These are phyloP conservation scores for Pugionium dolabratum DNA, from an alignment of 345 rosid species.

Conservation along the genomic window DNA sequence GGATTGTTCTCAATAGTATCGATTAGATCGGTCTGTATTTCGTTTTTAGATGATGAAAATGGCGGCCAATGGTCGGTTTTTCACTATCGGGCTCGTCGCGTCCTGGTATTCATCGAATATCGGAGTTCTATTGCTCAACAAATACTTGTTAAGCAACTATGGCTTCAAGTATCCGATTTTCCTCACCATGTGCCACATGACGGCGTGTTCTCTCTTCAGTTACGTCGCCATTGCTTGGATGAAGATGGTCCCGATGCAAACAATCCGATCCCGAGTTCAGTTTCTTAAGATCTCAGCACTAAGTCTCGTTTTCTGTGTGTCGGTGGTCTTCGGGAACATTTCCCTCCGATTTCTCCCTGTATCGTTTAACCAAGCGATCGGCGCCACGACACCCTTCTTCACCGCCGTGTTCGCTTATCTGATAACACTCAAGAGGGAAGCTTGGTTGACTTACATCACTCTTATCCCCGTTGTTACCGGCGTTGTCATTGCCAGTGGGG, in stretches of 20 bases:
- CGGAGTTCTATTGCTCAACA: conserved; percentile 66
- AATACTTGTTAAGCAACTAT: conserved; percentile 62
- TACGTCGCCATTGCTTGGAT: conserved; percentile 59
- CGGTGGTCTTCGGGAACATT: conserved; percentile 65
- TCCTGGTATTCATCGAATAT: conserved; percentile 68
- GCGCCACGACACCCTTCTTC: conserved; percentile 73
- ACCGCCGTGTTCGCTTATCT: conserved; percentile 66
- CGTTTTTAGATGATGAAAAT: conserved; percentile 29
- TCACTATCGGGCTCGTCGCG: conserved; percentile 57
- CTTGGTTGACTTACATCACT: conserved; percentile 62
- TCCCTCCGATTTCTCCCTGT: conserved; percentile 72
- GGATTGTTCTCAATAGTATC: neutral
- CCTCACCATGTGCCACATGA: conserved; percentile 80
- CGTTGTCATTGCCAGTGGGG: conserved; percentile 74
- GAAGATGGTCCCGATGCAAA: conserved; percentile 69
- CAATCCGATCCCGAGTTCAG: conserved; percentile 56
- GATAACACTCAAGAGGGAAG: conserved; percentile 57
- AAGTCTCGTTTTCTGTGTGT: conserved; percentile 61
- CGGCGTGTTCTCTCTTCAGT: conserved; percentile 63
- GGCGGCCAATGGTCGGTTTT: conserved; percentile 43
- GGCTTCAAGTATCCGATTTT: conserved; percentile 77
- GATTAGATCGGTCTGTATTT: conserved; percentile 15
- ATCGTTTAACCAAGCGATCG: conserved; percentile 70
- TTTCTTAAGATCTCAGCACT: conserved; percentile 58
- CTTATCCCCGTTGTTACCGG: conserved; percentile 70